These are phyloP conservation scores for Metarhizium robertsii DNA, from an alignment of 2,329 filamentous ascomycete species.

Conservation along the genomic window DNA sequence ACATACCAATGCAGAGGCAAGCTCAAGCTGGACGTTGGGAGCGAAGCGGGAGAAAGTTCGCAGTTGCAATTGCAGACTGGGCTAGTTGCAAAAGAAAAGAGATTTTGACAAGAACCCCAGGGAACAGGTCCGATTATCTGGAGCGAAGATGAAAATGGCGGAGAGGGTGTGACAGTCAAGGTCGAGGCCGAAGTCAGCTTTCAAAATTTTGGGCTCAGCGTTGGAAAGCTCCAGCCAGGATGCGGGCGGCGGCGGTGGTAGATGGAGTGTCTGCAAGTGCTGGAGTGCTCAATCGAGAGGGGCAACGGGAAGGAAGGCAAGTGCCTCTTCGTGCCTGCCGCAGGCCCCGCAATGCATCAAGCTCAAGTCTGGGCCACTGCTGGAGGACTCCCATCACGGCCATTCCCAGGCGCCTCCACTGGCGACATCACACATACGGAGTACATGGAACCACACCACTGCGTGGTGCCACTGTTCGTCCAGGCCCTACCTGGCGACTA, in stretches of 20 bases:
- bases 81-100: not conserved
- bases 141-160: conserved; percentile 1
- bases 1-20: conserved; percentile 10
- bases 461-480: too few species aligned
- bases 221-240: conserved; percentile 10
- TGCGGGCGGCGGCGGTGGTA: not conserved
- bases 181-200: conserved; percentile 7
- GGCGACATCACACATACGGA: not conserved
- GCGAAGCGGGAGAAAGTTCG: not conserved
- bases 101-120: not conserved
- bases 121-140: conserved; percentile 1
- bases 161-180: conserved; percentile 6
- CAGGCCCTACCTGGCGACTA: too few species aligned
- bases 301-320: not conserved
- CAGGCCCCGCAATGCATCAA: not conserved
- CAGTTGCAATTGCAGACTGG: conserved; percentile 4
- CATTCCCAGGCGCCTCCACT: not conserved
- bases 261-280: conserved; percentile 4
- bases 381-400: not conserved
- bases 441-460: too few species aligned
- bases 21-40: conserved; percentile 5
- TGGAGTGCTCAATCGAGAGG: not conserved
- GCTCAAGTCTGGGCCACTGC: not conserved
- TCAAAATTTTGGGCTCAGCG: conserved; percentile 13
- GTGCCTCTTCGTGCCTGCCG: not conserved